phyloP scores from a whole-genome alignment of 768 basidiomycete genomes.

The Lentinula boryana region DNA sequence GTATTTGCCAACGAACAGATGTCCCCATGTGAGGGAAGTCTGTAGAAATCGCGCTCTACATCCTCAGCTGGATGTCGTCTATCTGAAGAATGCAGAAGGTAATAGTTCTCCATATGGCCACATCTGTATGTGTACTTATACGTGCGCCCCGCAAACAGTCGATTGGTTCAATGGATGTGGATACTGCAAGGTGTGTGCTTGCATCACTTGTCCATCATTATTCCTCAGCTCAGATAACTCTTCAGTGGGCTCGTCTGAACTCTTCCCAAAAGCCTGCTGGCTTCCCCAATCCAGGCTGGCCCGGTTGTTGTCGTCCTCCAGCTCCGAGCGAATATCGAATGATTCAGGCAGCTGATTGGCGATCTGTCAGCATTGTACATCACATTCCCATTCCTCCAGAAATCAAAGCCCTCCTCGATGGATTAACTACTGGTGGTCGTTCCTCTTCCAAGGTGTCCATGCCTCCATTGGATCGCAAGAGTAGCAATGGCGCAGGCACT shows the following conservation, averaged over 20 bases:
- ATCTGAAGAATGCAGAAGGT: conserved; percentile 88
- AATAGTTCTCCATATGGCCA: conserved; percentile 17
- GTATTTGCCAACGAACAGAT: conserved; percentile 35
- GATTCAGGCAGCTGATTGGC: conserved; percentile 76
- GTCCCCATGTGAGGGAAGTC: conserved; percentile 69
- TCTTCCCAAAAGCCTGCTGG: conserved; percentile 46
- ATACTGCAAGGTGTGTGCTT: conserved; percentile 71
- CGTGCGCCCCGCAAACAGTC: conserved; percentile 35
- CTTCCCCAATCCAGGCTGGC: conserved; percentile 75
- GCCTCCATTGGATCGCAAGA: conserved; percentile 39
- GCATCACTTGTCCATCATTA: conserved; percentile 11
- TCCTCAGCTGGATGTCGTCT: conserved; percentile 72
- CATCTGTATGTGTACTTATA: conserved; percentile 11
- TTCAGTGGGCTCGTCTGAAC: conserved; percentile 66
- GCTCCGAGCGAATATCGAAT: conserved; percentile 48
- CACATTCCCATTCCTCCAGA: conserved; percentile 68
- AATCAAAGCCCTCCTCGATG: conserved; percentile 63
- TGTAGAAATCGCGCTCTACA: conserved; percentile 72
- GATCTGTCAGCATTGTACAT: conserved; percentile 70
- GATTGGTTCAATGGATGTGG: conserved; percentile 83
- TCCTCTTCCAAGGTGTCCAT: conserved; percentile 26
- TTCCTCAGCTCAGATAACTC: conserved; percentile 16
- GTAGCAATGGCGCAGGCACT: conserved; percentile 39
- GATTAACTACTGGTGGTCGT: conserved; percentile 30
- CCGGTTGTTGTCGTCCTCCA: conserved; percentile 84